Base-by-base conservation (phyloP, 352 stramenopile species). In the Phytopythium delawarense region DNA sequence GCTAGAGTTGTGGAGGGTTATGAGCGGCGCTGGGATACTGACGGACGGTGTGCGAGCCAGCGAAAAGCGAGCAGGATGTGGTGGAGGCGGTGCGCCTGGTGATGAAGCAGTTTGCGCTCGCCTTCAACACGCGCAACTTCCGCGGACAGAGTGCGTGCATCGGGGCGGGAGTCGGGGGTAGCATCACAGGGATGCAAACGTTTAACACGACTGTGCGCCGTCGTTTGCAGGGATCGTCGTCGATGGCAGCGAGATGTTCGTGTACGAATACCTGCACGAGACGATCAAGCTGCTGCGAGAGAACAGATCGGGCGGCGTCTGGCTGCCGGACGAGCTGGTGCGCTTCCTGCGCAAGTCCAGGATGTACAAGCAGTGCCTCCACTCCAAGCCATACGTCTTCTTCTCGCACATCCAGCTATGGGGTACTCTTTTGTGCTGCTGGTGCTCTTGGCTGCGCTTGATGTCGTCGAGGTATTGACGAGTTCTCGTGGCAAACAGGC, bases 181-280 rank as follows among this genome's bases (percentile, higher is more conserved):
- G 11, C 45, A 18, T 7, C 25, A 32, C 9, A 12, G 45, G 0
- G 11, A 21, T 21, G 1, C 12, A 13, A 23, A 11, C 3, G 5
- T 4, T 25, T 6, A 48, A 49, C 45, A 28, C 28, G 46, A 11
- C 13, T 62, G 30, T 63, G 7, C 23, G 20, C 16, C 4, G 12
- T 12, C 69, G 48, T 71, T n/a, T 70, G 4, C 46, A 79, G 74
- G 55, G 39, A 32, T 92, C 8, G 23, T 62, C 18, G 61, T 73
- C 8, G 67, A 80, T 21, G 70, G 64, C 2, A 61, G 72, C 56
- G 44, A 79, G 37, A 51, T 91, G 20, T 78, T 74, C 34, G 74
- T 89, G 25, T 73, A 89, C 45, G 75, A 91, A 56, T 72, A 89
- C 61, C 65, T 94, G 48, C 87, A 91, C 57, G 79, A 92, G 64